Evolutionary conservation across 108 stramenopile species (phyloP).

Genomic region (Cylindrotheca closterium): DNA sequence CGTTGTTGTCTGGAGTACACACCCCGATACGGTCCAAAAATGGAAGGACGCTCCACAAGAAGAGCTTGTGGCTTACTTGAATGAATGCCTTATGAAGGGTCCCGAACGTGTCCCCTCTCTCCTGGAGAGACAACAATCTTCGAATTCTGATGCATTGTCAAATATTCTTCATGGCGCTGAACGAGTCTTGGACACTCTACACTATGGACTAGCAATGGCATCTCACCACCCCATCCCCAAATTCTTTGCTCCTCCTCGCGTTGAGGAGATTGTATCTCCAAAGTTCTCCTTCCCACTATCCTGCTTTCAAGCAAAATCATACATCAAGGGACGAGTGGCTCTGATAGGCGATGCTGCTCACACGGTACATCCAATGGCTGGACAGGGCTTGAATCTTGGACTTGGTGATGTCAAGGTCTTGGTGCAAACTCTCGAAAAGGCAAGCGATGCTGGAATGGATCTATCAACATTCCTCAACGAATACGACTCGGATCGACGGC

Average conservation of each 20-base stretch:
- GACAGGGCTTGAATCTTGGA: constrained; percentile 96
- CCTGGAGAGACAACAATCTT: constrained; percentile 9
- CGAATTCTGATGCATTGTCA: constrained; percentile 8
- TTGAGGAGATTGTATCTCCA: constrained; percentile 30
- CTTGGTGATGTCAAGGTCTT: constrained; percentile 81
- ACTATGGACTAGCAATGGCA: constrained; percentile 52
- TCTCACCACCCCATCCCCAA: constrained; percentile 27
- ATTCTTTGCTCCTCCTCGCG: constrained; percentile 36
- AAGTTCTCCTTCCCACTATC: constrained; percentile 53
- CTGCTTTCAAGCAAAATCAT: constrained; percentile 43
- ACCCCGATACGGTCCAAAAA: constrained; percentile 43
- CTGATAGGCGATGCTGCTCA: constrained; percentile 96
- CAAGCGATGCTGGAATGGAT: constrained; percentile 71
- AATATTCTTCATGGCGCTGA: constrained; percentile 48
- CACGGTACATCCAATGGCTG: constrained; percentile 97
- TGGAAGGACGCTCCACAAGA: constrained; percentile 35
- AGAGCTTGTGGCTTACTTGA: constrained; percentile 48
- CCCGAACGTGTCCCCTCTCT: constrained; percentile 53
- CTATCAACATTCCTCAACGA: constrained; percentile 28
- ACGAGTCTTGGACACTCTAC: constrained; percentile 42
- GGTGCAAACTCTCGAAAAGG: constrained; percentile 48
- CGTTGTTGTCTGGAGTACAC: constrained; percentile 84
- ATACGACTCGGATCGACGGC: constrained; percentile 37
- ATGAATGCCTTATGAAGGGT: constrained; percentile 62
- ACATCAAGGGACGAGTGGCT: constrained; percentile 53